These are phyloP conservation scores for Pseudoturritis turrita DNA, from an alignment of 345 rosid species.

Conservation along the genomic window DNA sequence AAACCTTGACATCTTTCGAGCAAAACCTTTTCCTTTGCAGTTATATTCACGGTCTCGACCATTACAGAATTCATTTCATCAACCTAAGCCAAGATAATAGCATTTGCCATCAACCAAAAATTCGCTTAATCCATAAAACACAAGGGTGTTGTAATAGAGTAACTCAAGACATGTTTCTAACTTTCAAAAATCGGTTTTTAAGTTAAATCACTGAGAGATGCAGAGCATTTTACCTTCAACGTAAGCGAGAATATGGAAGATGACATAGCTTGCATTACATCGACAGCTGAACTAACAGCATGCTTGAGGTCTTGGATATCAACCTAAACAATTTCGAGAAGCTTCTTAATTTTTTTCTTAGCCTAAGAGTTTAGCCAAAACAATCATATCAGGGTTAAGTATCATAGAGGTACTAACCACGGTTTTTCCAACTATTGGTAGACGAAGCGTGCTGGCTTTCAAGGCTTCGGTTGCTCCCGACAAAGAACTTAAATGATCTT, in stretches of 20 bases:
- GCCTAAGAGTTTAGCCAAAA: neutral
- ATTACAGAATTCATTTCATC: conserved; percentile 72
- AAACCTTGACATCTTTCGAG: conserved; percentile 76
- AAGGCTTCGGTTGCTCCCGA: conserved; percentile 81
- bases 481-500: conserved; percentile 69
- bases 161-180: neutral
- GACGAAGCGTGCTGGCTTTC: conserved; percentile 87
- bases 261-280: conserved; percentile 90
- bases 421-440: conserved; percentile 86
- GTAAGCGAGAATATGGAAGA: conserved; percentile 64
- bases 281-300: conserved; percentile 80
- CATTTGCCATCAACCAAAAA: neutral
- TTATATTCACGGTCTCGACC: conserved; percentile 59
- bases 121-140: neutral
- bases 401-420: conserved; percentile 44
- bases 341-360: neutral
- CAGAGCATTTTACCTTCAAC: conserved; percentile 48
- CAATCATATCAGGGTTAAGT: neutral
- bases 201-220: neutral
- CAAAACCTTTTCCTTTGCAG: conserved; percentile 66
- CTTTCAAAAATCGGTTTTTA: neutral
- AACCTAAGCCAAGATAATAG: conserved; percentile 42
- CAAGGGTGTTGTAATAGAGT: neutral
- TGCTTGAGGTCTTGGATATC: conserved; percentile 82
- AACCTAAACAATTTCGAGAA: conserved; percentile 38